A percentile compares a stretch with the other conserved stretches of the same genome.
phyloP scores from a whole-genome alignment of 352 stramenopile genomes.

The Ophiocytium majus region DNA sequence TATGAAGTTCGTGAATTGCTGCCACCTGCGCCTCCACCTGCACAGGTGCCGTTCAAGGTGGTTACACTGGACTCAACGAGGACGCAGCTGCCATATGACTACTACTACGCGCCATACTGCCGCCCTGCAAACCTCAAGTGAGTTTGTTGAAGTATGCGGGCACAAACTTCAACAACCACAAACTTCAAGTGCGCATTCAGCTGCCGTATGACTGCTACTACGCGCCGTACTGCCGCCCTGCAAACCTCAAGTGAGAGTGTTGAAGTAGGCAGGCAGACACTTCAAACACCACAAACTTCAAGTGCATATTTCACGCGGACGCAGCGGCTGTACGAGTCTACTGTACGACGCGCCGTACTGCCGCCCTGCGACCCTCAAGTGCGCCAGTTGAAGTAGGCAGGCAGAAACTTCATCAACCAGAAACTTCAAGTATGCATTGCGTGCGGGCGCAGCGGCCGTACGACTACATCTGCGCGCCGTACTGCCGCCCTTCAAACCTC shows the following conservation, averaged over 20 bases:
- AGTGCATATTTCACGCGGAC: conserved; percentile 83
- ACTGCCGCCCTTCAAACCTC: conserved; percentile 89
- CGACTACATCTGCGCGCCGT: conserved; percentile 90
- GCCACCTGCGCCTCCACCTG: background rate
- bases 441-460: conserved; percentile 86
- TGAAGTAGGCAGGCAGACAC: too few species aligned
- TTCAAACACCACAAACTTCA: too few species aligned
- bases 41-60: conserved; percentile 79
- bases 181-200: conserved; percentile 84
- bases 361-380: conserved; percentile 61
- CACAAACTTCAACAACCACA: too few species aligned
- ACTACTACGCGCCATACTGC: conserved; percentile 91
- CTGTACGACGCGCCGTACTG: conserved; percentile 92
- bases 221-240: conserved; percentile 83
- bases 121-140: conserved; percentile 61
- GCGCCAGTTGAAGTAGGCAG: too few species aligned
- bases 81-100: conserved; percentile 88
- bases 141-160: too few species aligned
- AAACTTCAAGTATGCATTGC: too few species aligned
- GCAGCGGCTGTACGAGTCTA: conserved; percentile 89
- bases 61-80: conserved; percentile 89
- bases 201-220: conserved; percentile 92
- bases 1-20: too few species aligned
- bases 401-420: too few species aligned
- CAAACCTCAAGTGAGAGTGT: background rate